Evolutionary conservation across 2,329 filamentous ascomycete genomes (phyloP), one percentile per base, ranked within the genome.

Genomic region (Cadophora malorum): DNA sequence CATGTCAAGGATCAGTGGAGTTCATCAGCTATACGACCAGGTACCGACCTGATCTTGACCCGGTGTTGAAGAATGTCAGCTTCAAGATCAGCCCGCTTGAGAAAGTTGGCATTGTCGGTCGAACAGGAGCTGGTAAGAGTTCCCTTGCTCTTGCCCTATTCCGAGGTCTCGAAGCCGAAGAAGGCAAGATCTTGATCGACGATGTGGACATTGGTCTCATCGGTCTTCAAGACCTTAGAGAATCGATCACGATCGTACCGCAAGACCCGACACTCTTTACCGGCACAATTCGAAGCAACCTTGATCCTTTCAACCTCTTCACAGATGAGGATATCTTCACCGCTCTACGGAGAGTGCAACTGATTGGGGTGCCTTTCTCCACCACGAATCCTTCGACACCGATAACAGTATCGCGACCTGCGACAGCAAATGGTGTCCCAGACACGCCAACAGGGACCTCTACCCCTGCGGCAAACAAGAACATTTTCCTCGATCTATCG

Each of bases 221-320:
- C 71, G 96, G 96, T 7, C 86, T 99, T n/a, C 91, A 93, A 71
- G 95, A 98, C 80, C 83, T 99, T 74, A 91, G 96, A 65, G 91
- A 97, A 80, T 91, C 92, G 58, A 96, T 99, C 75, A 97, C 96
- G 0, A 98, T 99, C 80, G 96, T 99, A 67, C 96, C 96, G 33
- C 96, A 99, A 82, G 96, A 99, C 77, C 96, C 93, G 65, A 98
- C 95, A 0, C 84, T 98, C 0, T 98, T 98, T 80, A 94, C 90
- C 16, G 95, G 95, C 72, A 97, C 94, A 0, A 91, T 98, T 70
- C 88, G 95, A 70, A 94, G 85, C 78, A 99, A 99, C 77, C 85
- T 99, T 25, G 96, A 99, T 78, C 96, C 96, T 0, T 99, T 99
- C 79, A 86, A 89, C 19, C 82, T 92, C 47, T 97, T 97, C 80